These are phyloP conservation scores for Pyrrhoderma lamaoense DNA, from an alignment of 1,284 basidiomycete species.

Conservation along the genomic window DNA sequence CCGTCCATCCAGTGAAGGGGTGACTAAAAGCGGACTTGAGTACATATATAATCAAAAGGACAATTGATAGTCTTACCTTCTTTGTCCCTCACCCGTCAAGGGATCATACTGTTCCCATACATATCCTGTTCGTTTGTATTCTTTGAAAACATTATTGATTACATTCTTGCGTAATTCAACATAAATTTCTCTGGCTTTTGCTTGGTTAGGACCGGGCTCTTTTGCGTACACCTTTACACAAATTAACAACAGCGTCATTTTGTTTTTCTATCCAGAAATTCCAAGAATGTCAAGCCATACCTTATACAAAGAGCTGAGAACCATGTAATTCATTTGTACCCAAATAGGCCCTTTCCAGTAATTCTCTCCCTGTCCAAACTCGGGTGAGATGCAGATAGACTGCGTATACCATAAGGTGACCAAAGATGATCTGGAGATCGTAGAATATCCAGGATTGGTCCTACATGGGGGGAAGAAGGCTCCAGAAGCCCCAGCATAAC, in stretches of 20 bases:
- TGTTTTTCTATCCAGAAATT: no score
- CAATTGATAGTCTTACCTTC: constrained; percentile 50
- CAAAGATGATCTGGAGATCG: constrained; percentile 79
- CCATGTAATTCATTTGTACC: constrained; percentile 95
- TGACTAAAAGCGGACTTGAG: constrained; percentile 43
- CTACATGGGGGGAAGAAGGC: constrained; percentile 70
- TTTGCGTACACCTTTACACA: constrained; percentile 66
- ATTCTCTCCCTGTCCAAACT: constrained; percentile 87
- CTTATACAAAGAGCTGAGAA: constrained; percentile 69
- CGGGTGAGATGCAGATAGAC: constrained; percentile 78
- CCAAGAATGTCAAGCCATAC: no score
- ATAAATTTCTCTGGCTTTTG: constrained; percentile 72
- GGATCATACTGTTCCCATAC: constrained; percentile 97
- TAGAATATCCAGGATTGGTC: constrained; percentile 72
- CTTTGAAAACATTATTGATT: constrained; percentile 83
- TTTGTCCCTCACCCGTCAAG: constrained; percentile 69
- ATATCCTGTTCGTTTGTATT: constrained; percentile 86
- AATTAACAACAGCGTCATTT: no score
- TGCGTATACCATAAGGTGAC: constrained; percentile 86
- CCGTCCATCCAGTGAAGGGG: constrained; percentile 92
- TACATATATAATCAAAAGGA: constrained; percentile 21
- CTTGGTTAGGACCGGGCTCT: constrained; percentile 74
- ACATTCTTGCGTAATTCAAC: constrained; percentile 72
- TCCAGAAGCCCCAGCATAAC: constrained; percentile 77
- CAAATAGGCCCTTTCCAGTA: constrained; percentile 97